A percentile compares a stretch with the other conserved stretches of the same genome.
Conservation (phyloP, 1,139 yeast genomes). For the Taphrina sp. region DNA sequence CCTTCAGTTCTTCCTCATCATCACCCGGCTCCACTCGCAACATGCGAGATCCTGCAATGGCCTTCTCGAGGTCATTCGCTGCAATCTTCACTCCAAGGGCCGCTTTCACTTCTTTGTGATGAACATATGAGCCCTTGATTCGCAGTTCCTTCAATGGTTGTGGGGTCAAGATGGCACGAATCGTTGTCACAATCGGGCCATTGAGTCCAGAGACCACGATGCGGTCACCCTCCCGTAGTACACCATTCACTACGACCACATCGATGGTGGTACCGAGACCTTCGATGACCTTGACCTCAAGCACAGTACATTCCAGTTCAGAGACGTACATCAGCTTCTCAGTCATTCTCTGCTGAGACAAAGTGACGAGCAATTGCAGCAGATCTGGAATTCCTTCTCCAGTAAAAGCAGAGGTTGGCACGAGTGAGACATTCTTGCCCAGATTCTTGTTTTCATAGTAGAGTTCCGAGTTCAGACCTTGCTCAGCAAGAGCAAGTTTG, state of each 20-base stretch:
- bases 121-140: slow-evolving; percentile 71
- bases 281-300: slow-evolving; percentile 97
- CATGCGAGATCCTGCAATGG: slow-evolving; percentile 97
- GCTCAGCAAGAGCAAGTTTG: slow-evolving; percentile 91
- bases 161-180: slow-evolving; percentile 93
- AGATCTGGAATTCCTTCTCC: slow-evolving; percentile 99
- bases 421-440: slow-evolving; percentile 89
- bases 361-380: slow-evolving; percentile 88
- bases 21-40: slow-evolving; percentile 95
- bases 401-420: slow-evolving; percentile 97
- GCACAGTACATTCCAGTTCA: slow-evolving; percentile 88
- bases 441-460: slow-evolving; percentile 93
- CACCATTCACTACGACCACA: slow-evolving; percentile 94
- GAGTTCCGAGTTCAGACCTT: slow-evolving; percentile 95
- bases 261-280: slow-evolving; percentile 99
- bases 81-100: slow-evolving; percentile 98
- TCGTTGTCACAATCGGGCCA: slow-evolving; percentile 97
- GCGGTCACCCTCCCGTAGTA: slow-evolving; percentile 89
- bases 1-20: slow-evolving; percentile 96
- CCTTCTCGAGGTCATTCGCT: slow-evolving; percentile 95
- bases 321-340: slow-evolving; percentile 96
- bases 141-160: slow-evolving; percentile 97
- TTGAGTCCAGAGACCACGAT: slow-evolving; percentile 95
- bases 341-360: slow-evolving; percentile 98
- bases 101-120: slow-evolving; percentile 96